Evolutionary conservation across 768 basidiomycete species (phyloP).

Genomic region (Dentipellis fragilis): DNA sequence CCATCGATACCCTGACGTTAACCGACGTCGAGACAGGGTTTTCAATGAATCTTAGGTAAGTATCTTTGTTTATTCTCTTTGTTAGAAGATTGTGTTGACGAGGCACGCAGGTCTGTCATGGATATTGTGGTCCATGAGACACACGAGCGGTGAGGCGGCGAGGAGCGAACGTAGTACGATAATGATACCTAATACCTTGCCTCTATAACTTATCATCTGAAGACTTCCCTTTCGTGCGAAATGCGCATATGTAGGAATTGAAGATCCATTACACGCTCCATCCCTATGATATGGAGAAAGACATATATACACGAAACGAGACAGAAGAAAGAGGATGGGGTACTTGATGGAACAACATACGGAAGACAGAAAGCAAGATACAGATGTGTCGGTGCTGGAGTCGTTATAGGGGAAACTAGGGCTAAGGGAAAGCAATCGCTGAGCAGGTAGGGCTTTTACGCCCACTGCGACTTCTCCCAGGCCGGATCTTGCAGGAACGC

Average conservation of each 20-base stretch:
- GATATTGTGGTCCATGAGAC: conserved; percentile 65
- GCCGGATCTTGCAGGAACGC: conserved; percentile 92
- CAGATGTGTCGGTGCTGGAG: background rate
- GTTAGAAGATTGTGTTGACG: conserved; percentile 2
- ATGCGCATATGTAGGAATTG: background rate
- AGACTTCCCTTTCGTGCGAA: background rate
- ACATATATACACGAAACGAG: background rate
- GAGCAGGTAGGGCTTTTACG: conserved; percentile 27
- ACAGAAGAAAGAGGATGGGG: background rate
- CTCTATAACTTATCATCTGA: background rate
- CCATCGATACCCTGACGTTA: conserved; percentile 60
- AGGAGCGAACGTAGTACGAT: background rate
- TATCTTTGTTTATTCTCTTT: conserved; percentile 1
- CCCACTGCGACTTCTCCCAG: conserved; percentile 80
- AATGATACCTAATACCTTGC: background rate
- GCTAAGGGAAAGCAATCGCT: background rate
- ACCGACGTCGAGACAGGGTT: conserved; percentile 69
- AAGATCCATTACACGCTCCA: background rate
- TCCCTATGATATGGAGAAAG: background rate
- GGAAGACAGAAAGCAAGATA: background rate
- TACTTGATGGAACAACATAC: background rate
- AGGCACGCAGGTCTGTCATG: conserved; percentile 50
- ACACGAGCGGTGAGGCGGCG: background rate
- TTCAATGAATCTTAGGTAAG: conserved; percentile 64
- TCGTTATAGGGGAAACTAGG: background rate